Base-by-base conservation (phyloP, 805 yeast species). In the Diddensiella santjacobensis region DNA sequence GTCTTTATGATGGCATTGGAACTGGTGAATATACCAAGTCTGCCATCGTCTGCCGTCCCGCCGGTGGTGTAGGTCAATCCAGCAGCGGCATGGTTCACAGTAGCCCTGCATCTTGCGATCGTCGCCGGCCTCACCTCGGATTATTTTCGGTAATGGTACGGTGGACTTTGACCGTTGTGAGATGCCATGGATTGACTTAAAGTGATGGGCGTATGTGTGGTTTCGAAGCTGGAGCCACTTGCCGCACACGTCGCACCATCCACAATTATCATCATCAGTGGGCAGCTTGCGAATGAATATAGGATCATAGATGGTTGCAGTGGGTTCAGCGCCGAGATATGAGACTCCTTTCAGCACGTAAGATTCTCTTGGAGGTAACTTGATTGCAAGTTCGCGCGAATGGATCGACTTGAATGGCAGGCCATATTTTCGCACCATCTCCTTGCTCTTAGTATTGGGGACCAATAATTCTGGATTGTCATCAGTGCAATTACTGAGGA, bases 201-300 rank as follows among this genome's bases (percentile, higher is more conserved):
- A 67, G 53, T 66, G 78, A 52, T 74, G 78, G 51, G 81, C 81
- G 29, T 81, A 78, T 56, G 68, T 66, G 58, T 71, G 54, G 40
- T 53, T 53, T 30, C 56, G 26, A 22, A 53, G 39, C 38, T 51
- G 54, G 19, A 53, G 39, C 56, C 56, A 53, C 23, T 37, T 41
- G 11, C 53, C 56, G 35, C 56, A 53, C 2, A 50, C 48, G 15
- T 53, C 56, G 36, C 56, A 53, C 56, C 56, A 53, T 4, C 56
- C 56, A 33, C 47, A 45, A 31, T 53, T 50, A 33, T 53, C 56
- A 20, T 38, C 48, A 45, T 53, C 56, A 11, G 35, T 42, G 2
- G 56, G 56, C 10, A 50, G 22, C 13, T 51, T 29, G 8, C 52
- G 41, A 22, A 50, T 47, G 23, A 53, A 53, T 11, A 53, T 49